These are phyloP conservation scores for Saururus chinensis DNA, from an alignment of 164 flowering plant genomes.

Conservation along the genomic window DNA sequence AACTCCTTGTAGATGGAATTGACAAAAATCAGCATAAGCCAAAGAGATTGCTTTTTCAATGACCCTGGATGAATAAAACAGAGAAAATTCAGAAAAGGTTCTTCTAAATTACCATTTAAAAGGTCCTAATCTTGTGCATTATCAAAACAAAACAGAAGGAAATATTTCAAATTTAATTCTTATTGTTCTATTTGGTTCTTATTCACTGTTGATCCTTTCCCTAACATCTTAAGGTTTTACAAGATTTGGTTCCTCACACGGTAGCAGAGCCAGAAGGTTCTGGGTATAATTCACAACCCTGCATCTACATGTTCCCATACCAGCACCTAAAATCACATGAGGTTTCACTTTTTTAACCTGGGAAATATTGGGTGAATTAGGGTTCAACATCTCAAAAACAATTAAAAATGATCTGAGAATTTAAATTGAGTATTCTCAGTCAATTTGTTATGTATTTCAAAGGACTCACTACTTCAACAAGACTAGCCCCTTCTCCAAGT, in stretches of 20 bases:
- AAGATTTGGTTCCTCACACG: too few relatives aligned
- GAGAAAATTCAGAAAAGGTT: neutral
- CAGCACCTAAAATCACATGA: conserved; percentile 25
- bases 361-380: conserved; percentile 1
- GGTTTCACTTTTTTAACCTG: conserved; percentile 92
- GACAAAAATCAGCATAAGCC: conserved; percentile 42
- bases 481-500: conserved; percentile 77
- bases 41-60: conserved; percentile 67
- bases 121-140: neutral
- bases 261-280: too few relatives aligned
- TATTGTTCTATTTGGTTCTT: too few relatives aligned
- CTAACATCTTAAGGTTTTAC: too few relatives aligned
- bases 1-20: conserved; percentile 30
- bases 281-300: too few relatives aligned
- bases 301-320: too few relatives aligned
- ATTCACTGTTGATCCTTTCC: too few relatives aligned
- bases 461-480: conserved; percentile 77
- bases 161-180: too few relatives aligned
- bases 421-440: neutral
- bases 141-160: neutral
- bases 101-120: neutral
- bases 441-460: neutral
- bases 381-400: neutral
- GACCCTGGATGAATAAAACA: conserved; percentile 37
- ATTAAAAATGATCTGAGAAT: neutral